Evolutionary conservation across 2,329 filamentous ascomycete species (phyloP).

Genomic region (Aspergillus niger): DNA sequence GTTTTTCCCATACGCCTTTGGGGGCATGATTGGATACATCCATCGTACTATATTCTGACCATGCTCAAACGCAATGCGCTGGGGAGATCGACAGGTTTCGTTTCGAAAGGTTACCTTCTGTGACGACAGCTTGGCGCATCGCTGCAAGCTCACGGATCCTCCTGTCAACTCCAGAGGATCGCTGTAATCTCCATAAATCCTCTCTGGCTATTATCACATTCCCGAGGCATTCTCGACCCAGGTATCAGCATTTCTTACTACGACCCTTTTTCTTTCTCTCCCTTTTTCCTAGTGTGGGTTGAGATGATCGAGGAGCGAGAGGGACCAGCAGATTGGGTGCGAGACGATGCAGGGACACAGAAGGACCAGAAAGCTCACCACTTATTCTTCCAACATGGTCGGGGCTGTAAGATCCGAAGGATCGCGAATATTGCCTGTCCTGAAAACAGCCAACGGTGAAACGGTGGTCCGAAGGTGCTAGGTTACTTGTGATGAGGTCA

Average conservation of each 20-base stretch:
- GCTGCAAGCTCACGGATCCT: constrained; percentile 1
- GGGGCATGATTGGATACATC: not conserved
- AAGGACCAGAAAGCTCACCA: not conserved
- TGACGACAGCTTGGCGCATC: constrained; percentile 3
- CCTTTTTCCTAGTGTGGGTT: too few species aligned
- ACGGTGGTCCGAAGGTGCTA: constrained; percentile 17
- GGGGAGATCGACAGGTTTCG: not conserved
- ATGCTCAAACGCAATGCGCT: not conserved
- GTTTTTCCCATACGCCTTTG: not conserved
- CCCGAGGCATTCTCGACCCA: not conserved
- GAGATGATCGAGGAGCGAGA: too few species aligned
- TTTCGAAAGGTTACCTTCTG: not conserved
- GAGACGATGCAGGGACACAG: not conserved
- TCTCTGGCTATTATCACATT: not conserved
- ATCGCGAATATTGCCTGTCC: not conserved
- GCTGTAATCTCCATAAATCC: not conserved
- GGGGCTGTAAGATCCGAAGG: constrained; percentile 4
- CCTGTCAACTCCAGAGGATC: not conserved
- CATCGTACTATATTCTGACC: constrained; percentile 2
- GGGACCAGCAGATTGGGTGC: too few species aligned
- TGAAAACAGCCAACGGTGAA: constrained; percentile 16
- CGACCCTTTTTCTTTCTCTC: too few species aligned
- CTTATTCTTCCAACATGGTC: not conserved
- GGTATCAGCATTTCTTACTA: too few species aligned
- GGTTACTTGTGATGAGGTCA: constrained; percentile 6